Base-by-base conservation (phyloP, 805 yeast species). In the Yamadazyma nakazawae region DNA sequence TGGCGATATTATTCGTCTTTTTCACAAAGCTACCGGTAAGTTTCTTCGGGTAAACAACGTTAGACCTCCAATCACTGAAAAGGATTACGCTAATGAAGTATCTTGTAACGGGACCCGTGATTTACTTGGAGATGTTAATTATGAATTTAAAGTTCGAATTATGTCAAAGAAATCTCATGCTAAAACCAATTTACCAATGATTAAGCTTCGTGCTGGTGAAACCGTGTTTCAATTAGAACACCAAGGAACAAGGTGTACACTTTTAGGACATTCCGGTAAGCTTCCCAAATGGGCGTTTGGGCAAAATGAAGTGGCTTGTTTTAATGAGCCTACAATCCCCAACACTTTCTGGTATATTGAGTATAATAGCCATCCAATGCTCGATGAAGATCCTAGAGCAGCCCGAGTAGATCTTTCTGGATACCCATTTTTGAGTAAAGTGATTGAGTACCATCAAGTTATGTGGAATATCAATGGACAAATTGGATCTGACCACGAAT, bases 301-400 rank as follows among this genome's bases (percentile, higher is more conserved):
- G 49, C 97, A 90, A 62, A 88, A 85, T 66, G 99, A 94, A 70
- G 95, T 92, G 10, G 68, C 89, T 35, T 94, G 99, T 63, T 77
- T 89, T 44, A 84, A 82, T 43, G 80, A 79, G 24, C 94, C 97
- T 12, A 79, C 80, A 14, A 62, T 74, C 45, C 79, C 80, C 24
- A 81, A 84, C 60, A 76, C 95, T 0, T 63, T 83, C 40, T 91
- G 96, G 87, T 80, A 72, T 57, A 67, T 91, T 53, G 97, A 90
- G 60, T 67, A 67, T 49, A 84, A 85, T 55, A 60, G 62, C 21
- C 85, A 83, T 62, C 86, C 85, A 13, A 56, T 66, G 45, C 62
- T 75, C 1, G 40, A 52, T 11, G 55, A 62, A 9, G 40, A 43
- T 5, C 56, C 42, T 16, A 49, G 38, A n/a, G 55, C 50, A 44